These are phyloP conservation scores for Starmerella kuoi DNA, from an alignment of 805 yeast species.

Conservation along the genomic window DNA sequence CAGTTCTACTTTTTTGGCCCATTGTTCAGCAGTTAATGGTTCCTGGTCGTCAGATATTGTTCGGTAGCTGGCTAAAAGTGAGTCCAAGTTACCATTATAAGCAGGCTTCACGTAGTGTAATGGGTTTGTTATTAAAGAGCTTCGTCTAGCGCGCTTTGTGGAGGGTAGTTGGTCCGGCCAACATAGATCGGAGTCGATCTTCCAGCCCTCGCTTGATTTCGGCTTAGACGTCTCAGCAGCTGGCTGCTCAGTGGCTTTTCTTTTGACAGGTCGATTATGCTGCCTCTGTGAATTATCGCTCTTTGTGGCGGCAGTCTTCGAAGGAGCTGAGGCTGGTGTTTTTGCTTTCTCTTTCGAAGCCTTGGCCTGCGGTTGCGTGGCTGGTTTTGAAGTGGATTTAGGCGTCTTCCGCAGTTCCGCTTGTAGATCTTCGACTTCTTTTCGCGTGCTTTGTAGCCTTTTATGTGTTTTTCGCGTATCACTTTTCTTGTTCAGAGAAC, in stretches of 20 bases:
- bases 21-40: slow-evolving; percentile 28
- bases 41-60: slow-evolving; percentile 55
- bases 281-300: not conserved
- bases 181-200: slow-evolving; percentile 16
- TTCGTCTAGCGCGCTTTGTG: slow-evolving; percentile 7
- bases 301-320: not conserved
- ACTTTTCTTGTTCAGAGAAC: slow-evolving; percentile 9
- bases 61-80: slow-evolving; percentile 43
- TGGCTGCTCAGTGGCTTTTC: not conserved
- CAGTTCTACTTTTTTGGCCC: slow-evolving; percentile 38
- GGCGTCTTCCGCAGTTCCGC: not conserved
- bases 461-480: slow-evolving; percentile 20
- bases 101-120: slow-evolving; percentile 40
- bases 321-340: not conserved
- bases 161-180: slow-evolving; percentile 10
- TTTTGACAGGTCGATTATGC: not conserved
- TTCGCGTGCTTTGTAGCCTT: slow-evolving; percentile 10
- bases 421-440: slow-evolving; percentile 8
- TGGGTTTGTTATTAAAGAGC: slow-evolving; percentile 48
- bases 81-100: slow-evolving; percentile 32
- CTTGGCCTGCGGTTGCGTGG: not conserved
- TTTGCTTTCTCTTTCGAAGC: not conserved
- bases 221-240: not conserved
- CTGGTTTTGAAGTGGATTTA: not conserved
- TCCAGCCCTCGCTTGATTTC: not conserved